Evolutionary conservation across 2,329 filamentous ascomycete species (phyloP), one percentile per base, ranked within the genome.

Genomic region (Ambrosiella xylebori): DNA sequence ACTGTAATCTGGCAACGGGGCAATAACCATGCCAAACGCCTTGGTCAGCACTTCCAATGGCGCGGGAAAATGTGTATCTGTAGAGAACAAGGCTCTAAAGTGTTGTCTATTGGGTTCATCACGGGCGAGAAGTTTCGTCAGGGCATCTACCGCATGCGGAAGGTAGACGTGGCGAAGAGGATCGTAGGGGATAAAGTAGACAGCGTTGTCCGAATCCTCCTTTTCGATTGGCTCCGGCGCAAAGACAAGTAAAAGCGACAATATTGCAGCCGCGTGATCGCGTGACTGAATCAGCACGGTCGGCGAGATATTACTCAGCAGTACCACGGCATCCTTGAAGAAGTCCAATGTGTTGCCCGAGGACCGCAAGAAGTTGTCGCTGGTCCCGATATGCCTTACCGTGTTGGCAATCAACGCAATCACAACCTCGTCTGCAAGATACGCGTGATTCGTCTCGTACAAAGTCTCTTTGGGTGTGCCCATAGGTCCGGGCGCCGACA

Each of bases 261-360:
- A 73, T 6, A 97, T 75, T 65, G 86, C 88, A 44, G 88, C 74
- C 0, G 90, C 90, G 67, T 97, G 90, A 66, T 97, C 90, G 62
- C 86, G 84, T 17, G 85, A 85, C 1, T 89, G 85, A 44, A 98
- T 75, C 66, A 91, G 85, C 56, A 97, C 79, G 8, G 81, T 79
- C 52, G 86, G 81, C 7, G 89, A 83, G 53, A 94, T 81, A 68
- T 98, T 97, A 59, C 91, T 96, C 57, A 98, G 75, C 63, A 95
- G 82, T 13, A 88, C 84, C 59, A 97, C 81, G 37, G 89, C 75
- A 68, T 98, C 93, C 71, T 98, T 98, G 87, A 96, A 95, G 65
- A 97, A 91, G 69, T 98, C 93, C 63, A 96, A 74, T 0, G 86
- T 93, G 69, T 96, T 95, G 65, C 79, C 76, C 63, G 93, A 79